Conservation (phyloP, 148 eudicot species). For the Salicornia ramosissima region DNA sequence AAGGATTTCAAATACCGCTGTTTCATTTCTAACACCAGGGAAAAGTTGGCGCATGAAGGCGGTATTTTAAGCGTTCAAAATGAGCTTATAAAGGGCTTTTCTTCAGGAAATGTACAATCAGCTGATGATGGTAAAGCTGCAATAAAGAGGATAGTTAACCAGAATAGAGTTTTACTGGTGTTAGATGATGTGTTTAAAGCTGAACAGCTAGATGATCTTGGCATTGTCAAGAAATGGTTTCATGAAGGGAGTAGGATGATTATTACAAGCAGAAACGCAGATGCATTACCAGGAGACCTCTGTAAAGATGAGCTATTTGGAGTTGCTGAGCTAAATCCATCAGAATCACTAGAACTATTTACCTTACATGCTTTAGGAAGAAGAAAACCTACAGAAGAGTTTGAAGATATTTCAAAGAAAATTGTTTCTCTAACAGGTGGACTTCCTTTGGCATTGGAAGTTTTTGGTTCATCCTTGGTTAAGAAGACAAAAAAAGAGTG, state of each 20-base stretch:
- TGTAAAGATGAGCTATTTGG: conserved; percentile 35
- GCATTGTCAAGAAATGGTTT: conserved; percentile 33
- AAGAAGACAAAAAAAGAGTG: conserved; percentile 44
- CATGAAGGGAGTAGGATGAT: conserved; percentile 50
- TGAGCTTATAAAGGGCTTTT: conserved; percentile 30
- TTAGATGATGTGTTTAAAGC: conserved; percentile 47
- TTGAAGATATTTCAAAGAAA: conserved; percentile 20
- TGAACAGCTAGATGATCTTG: conserved; percentile 30
- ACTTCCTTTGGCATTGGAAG: conserved; percentile 69
- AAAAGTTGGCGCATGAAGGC: conserved; percentile 23
- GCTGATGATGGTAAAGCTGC: conserved; percentile 14
- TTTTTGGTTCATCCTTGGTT: conserved; percentile 54
- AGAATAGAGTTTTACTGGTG: conserved; percentile 39
- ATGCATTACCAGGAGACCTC: conserved; percentile 11
- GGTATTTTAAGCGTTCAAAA: conserved; percentile 27
- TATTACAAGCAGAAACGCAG: conserved; percentile 40
- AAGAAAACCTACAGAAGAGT: conserved; percentile 30
- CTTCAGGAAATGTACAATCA: conserved; percentile 3
- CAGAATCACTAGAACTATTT: conserved; percentile 45
- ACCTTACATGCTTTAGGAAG: conserved; percentile 54
- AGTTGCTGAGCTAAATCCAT: conserved; percentile 25
- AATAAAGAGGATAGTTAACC: conserved; percentile 17
- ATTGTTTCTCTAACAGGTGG: conserved; percentile 50
- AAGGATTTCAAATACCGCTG: conserved; percentile 35
- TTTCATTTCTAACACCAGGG: conserved; percentile 43